Base-by-base conservation (phyloP, 225 moss, liverwort and hornwort genomes). In the Polytrichum commune region DNA sequence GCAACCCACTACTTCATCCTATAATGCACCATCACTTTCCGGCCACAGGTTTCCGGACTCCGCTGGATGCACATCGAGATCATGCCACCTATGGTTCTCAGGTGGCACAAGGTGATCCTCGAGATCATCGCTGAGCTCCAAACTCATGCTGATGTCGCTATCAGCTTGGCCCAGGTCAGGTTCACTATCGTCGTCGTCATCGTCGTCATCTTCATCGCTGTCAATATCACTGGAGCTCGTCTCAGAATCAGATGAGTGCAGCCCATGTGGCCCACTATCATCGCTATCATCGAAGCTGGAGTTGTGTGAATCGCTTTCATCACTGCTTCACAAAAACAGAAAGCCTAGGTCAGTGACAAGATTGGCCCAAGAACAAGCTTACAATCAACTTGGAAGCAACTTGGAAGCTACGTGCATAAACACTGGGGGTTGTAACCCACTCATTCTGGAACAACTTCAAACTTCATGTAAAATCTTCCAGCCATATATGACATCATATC, bases 241-340 rank as follows among this genome's bases (percentile, higher is more conserved):
- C 38, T 73, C 63, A 72, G 70, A 85, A 65, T 85, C 82, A 54
- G 85, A 81, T n/a, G 85, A 85, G 76, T 85, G 71, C 65, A 76
- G 55, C 70, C 82, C 81, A 72, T 70, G 76, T 29, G 78, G 82
- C 62, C 76, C 82, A 69, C 85, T 82, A 65, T 85, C 82, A 79
- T 79, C 85, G 69, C 82, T 85, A 33, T 79, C 85, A 55, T 85
- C 82, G 32, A 82, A 76, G 68, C 85, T 82, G 55, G 82, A 81
- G 60, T 75, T 81, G 69, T 67, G 65, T 65, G 79, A 79, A 62
- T 76, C 79, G 66, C 79, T 85, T 24, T 85, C 85, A 69, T 82
- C 79, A 79, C 82, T 82, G 85, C 61, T 65, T 65, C 76, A 53
- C 69, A 84, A 69, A 68, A 74, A 73, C 64, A 74, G 27, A 79